Evolutionary conservation across 192 early-diverging fungal genomes (phyloP).

Genomic region (Rhizoclosmatium sp.): DNA sequence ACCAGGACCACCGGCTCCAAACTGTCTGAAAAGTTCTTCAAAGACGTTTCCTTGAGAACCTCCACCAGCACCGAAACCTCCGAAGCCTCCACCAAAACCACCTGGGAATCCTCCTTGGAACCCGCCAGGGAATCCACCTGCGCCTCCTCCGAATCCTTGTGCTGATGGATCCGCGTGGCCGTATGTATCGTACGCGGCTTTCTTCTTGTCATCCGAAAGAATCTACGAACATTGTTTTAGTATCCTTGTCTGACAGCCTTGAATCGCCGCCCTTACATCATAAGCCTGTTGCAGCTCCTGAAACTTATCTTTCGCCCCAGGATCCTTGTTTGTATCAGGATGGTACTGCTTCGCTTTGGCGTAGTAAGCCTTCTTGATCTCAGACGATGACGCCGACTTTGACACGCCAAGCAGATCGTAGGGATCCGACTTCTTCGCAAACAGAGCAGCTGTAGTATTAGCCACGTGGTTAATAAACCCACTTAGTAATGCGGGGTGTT

Average conservation of each 20-base stretch:
- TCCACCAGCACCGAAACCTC: conserved; percentile 65
- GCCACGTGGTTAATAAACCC: not conserved
- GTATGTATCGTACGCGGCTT: conserved; percentile 90
- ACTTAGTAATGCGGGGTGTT: not conserved
- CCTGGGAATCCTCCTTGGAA: conserved; percentile 47
- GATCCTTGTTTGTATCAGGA: conserved; percentile 96
- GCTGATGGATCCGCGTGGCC: conserved; percentile 62
- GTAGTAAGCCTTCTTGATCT: conserved; percentile 99
- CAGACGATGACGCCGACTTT: conserved; percentile 77
- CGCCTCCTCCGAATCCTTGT: conserved; percentile 22
- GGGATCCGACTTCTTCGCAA: conserved; percentile 70
- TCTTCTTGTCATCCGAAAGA: conserved; percentile 90
- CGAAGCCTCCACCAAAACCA: conserved; percentile 40
- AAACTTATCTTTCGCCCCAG: conserved; percentile 93
- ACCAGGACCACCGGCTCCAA: conserved; percentile 56
- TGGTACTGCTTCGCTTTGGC: conserved; percentile 95
- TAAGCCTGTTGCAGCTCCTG: conserved; percentile 98
- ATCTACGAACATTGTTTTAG: conserved; percentile 52
- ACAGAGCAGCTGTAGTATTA: not conserved
- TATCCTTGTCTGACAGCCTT: too few relatives aligned
- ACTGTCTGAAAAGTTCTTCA: conserved; percentile 69
- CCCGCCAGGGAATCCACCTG: conserved; percentile 1
- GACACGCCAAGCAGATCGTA: conserved; percentile 88
- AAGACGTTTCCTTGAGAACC: conserved; percentile 67
- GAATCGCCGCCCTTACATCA: conserved; percentile 54